Percentiles rank a stretch among this genome's conserved stretches.
Evolutionary conservation across 345 rosid genomes (phyloP).

Genomic region (Reutealis trisperma): DNA sequence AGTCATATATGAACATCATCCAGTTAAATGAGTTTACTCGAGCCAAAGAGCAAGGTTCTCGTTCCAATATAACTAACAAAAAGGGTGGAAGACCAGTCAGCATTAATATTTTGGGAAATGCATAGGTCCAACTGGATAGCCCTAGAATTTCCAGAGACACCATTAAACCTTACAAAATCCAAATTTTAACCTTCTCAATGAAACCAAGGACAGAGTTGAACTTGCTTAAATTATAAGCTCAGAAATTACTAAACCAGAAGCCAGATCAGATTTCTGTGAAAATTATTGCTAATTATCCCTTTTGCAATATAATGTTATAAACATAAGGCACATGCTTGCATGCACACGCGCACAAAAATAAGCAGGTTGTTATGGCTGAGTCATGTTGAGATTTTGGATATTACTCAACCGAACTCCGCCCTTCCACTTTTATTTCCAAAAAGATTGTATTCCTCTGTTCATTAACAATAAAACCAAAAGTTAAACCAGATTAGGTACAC

Average conservation of each 20-base stretch:
- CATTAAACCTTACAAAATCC: background rate
- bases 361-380: background rate
- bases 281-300: background rate
- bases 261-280: background rate
- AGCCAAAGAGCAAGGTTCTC: too few species aligned
- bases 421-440: too few species aligned
- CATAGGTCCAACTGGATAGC: background rate
- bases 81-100: background rate
- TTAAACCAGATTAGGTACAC: slow-evolving; percentile 3
- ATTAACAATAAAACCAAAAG: slow-evolving; percentile 9
- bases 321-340: background rate
- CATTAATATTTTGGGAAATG: background rate
- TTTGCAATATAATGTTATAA: background rate
- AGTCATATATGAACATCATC: too few species aligned
- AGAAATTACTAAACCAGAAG: background rate
- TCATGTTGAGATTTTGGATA: slow-evolving; percentile 17
- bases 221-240: background rate
- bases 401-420: too few species aligned
- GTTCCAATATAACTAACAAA: too few species aligned
- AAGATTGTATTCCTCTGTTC: too few species aligned
- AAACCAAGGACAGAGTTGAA: background rate
- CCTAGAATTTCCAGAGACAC: too few species aligned
- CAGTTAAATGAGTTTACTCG: too few species aligned
- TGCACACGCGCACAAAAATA: background rate
- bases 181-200: background rate